These are phyloP conservation scores for Saccharomycopsis synnaedendra DNA, from an alignment of 805 yeast species.

Conservation along the genomic window DNA sequence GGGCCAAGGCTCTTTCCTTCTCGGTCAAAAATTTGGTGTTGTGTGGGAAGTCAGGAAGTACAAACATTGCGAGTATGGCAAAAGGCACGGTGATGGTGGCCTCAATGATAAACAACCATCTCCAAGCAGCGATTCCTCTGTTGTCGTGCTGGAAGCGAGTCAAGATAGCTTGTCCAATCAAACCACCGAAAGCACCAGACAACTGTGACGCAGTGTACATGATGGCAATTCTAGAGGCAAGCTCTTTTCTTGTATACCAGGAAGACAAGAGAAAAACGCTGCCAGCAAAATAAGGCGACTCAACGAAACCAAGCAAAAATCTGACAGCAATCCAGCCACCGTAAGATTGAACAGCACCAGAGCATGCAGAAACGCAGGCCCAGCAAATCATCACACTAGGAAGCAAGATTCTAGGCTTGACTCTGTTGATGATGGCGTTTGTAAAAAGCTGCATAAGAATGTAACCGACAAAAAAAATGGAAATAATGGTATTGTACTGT, in stretches of 20 bases:
- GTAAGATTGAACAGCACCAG: conserved; percentile 32
- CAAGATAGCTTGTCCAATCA: conserved; percentile 35
- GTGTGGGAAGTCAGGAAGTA: conserved; percentile 29
- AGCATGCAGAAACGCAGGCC: conserved; percentile 27
- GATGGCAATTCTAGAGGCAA: conserved; percentile 35
- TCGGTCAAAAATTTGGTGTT: conserved; percentile 30
- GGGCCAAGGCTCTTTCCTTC: conserved; percentile 21
- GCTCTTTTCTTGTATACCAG: conserved; percentile 36
- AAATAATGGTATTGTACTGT: conserved; percentile 37
- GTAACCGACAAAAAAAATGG: conserved; percentile 33
- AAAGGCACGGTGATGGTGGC: conserved; percentile 32
- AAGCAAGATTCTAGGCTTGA: conserved; percentile 41
- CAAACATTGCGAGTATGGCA: conserved; percentile 24
- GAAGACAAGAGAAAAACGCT: conserved; percentile 23
- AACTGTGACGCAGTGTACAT: conserved; percentile 41
- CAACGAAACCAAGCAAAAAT: conserved; percentile 35
- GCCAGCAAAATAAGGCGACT: conserved; percentile 36
- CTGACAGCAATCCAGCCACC: conserved; percentile 35
- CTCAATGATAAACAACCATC: conserved; percentile 39
- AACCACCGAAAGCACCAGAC: conserved; percentile 46
- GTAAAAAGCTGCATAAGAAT: conserved; percentile 38
- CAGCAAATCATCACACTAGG: conserved; percentile 31
- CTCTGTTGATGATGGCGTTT: conserved; percentile 30
- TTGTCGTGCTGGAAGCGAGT: conserved; percentile 15
- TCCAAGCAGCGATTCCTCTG: conserved; percentile 31